Evolutionary conservation across 192 early-diverging fungal species (phyloP).

Genomic region (Spizellomyces punctatus): DNA sequence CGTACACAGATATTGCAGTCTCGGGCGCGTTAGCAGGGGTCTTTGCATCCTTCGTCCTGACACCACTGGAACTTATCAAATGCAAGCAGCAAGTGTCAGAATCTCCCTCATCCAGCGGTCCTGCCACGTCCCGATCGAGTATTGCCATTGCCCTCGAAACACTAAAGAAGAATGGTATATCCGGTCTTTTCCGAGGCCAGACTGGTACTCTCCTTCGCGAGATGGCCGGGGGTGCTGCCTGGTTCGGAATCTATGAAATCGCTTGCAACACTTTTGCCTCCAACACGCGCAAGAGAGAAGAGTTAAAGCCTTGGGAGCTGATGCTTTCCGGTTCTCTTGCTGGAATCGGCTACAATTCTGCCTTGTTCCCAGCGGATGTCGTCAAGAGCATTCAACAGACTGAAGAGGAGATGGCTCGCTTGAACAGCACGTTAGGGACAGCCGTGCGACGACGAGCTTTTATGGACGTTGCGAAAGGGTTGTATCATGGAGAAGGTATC

Average conservation of each 20-base stretch:
- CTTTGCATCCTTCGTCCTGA: conserved; percentile 82
- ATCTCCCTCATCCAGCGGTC: conserved; percentile 32
- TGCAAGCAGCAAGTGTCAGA: conserved; percentile 93
- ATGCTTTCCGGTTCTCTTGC: conserved; percentile 86
- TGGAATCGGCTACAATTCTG: conserved; percentile 63
- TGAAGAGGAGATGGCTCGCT: conserved; percentile 14
- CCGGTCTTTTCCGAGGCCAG: conserved; percentile 76
- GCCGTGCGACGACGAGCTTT: conserved; percentile 39
- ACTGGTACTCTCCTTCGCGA: conserved; percentile 88
- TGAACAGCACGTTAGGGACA: neutral
- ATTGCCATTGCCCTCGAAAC: conserved; percentile 53
- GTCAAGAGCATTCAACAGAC: conserved; percentile 94
- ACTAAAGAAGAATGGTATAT: conserved; percentile 55
- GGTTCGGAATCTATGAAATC: conserved; percentile 94
- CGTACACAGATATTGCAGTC: conserved; percentile 64
- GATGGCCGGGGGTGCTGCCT: conserved; percentile 81
- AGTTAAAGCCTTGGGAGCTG: conserved; percentile 69
- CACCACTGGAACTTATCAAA: conserved; percentile 93
- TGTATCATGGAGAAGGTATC: conserved; percentile 79
- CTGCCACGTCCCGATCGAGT: conserved; percentile 43
- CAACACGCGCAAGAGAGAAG: conserved; percentile 30
- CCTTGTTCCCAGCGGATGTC: conserved; percentile 89
- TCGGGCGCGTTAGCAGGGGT: conserved; percentile 84
- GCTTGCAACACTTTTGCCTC: conserved; percentile 59
- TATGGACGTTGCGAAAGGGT: conserved; percentile 62